A percentile compares a stretch with the other conserved stretches of the same genome.
Evolutionary conservation across 2,329 filamentous ascomycete genomes (phyloP).

Genomic region (Sporothrix luriei): DNA sequence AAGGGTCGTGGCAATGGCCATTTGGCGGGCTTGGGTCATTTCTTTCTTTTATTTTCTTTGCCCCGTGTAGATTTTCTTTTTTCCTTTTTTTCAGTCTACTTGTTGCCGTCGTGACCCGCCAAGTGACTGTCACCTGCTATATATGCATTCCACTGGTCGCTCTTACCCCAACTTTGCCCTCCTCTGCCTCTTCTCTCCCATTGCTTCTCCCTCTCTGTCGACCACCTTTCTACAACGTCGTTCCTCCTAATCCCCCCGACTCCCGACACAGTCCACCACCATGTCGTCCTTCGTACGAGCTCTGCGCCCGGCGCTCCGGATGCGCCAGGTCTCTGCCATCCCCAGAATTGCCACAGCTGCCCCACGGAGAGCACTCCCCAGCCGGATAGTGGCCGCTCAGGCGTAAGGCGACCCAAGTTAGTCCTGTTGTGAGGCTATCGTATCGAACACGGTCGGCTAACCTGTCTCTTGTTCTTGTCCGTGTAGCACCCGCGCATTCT

Average conservation of each 20-base stretch:
- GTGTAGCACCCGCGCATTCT: slow-evolving; percentile 56
- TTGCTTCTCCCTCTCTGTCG: background rate
- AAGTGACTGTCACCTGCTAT: background rate
- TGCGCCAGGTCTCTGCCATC: slow-evolving; percentile 43
- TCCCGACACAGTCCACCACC: slow-evolving; percentile 29
- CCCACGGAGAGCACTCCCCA: slow-evolving; percentile 26
- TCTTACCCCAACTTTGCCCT: slow-evolving; percentile 21
- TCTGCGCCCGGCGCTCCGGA: slow-evolving; percentile 55
- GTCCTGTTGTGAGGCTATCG: background rate
- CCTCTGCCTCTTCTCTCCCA: slow-evolving; percentile 4
- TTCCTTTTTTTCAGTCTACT: background rate
- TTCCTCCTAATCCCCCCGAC: background rate
- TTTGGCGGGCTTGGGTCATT: background rate
- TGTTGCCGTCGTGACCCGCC: slow-evolving; percentile 15
- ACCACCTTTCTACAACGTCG: background rate
- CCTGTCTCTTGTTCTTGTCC: background rate
- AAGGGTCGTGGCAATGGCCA: background rate
- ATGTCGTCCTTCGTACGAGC: slow-evolving; percentile 57
- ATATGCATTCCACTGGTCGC: slow-evolving; percentile 22
- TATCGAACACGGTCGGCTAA: background rate
- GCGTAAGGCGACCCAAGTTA: slow-evolving; percentile 23
- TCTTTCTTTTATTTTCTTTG: background rate
- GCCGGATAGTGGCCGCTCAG: slow-evolving; percentile 25
- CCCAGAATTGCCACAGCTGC: slow-evolving; percentile 29
- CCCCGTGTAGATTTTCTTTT: background rate